Evolutionary conservation across 2,329 filamentous ascomycete genomes (phyloP), one percentile per base, ranked within the genome.

Genomic region (Fonsecaea pugnacius): DNA sequence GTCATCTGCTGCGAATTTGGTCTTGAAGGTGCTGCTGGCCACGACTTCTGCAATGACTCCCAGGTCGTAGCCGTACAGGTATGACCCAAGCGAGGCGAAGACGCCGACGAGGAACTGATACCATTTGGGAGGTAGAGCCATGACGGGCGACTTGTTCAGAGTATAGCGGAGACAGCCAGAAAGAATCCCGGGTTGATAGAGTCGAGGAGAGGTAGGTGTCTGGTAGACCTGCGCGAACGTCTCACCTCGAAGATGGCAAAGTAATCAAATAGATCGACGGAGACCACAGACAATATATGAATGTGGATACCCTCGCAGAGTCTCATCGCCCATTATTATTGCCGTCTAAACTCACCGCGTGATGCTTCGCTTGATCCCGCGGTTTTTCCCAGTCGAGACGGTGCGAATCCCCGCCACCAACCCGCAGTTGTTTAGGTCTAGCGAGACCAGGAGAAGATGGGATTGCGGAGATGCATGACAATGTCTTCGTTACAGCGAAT

Each of bases 1-100:
- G 30, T 61, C 66, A 57, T 67, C 59, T 33, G 65, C 57, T 2
- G 67, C 59, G 54, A 78, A 79, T 53, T 73, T 76, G 9, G 53
- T 21, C 5, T 64, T 66, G 38, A 79, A 78, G 1, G 75, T 77
- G 8, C 72, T 62, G 60, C 75, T 74, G n/a, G 75, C 75, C 62
- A 86, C 82, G 56, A 84, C 84, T 68, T 84, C 83, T 8, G 84
- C 84, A 66, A 87, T 86, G 30, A 87, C 84, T 79, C 84, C 84
- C 27, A 87, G 73, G 74, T 87, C 84, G 71, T 85, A 87, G 70
- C 84, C 84, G 70, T 81, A 87, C 7, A 87, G 79, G 59, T 85
- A 78, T 4, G 83, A 85, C 50, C 84, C 84, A 5, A 87, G 75
- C 1, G 84, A 86, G 68, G 84, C 84, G 73, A 87, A 87, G 43